Evolutionary conservation across 768 basidiomycete species (phyloP).

Genomic region (Lepiota subincarnata): DNA sequence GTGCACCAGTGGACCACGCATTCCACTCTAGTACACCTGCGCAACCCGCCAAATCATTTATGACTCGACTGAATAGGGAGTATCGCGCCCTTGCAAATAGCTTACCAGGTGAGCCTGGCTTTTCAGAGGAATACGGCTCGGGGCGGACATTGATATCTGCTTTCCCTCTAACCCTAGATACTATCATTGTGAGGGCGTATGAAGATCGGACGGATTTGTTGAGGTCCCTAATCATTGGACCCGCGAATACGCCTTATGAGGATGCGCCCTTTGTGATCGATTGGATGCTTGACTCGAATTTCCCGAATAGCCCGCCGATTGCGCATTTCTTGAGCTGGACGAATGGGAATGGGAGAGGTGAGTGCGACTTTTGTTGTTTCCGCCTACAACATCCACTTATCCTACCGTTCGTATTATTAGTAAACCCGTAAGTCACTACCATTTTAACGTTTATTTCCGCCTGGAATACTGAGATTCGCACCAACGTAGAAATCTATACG

Average conservation of each 20-base stretch:
- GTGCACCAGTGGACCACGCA: conserved; percentile 79
- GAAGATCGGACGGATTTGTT: conserved; percentile 87
- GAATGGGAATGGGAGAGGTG: conserved; percentile 86
- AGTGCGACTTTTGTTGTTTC: conserved; percentile 16
- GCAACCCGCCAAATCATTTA: conserved; percentile 69
- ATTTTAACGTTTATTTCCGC: neutral
- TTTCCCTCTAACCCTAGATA: conserved; percentile 49
- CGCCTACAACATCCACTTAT: conserved; percentile 8
- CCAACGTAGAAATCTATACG: conserved; percentile 75
- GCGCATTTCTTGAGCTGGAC: conserved; percentile 95
- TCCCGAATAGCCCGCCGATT: conserved; percentile 75
- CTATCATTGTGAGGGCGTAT: conserved; percentile 85
- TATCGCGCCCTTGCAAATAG: conserved; percentile 76
- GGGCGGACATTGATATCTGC: neutral
- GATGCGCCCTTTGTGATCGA: conserved; percentile 95
- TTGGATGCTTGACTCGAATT: conserved; percentile 84
- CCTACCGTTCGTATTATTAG: conserved; percentile 26
- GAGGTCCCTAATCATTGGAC: conserved; percentile 86
- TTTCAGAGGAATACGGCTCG: neutral
- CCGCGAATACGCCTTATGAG: conserved; percentile 92
- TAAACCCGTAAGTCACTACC: conserved; percentile 64
- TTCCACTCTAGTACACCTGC: conserved; percentile 60
- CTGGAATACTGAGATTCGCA: neutral
- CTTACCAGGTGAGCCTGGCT: conserved; percentile 64
- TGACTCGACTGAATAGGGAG: conserved; percentile 75